Evolutionary conservation across 768 basidiomycete genomes (phyloP), one percentile per base, ranked within the genome.

Genomic region (Kwoniella dendrophila): DNA sequence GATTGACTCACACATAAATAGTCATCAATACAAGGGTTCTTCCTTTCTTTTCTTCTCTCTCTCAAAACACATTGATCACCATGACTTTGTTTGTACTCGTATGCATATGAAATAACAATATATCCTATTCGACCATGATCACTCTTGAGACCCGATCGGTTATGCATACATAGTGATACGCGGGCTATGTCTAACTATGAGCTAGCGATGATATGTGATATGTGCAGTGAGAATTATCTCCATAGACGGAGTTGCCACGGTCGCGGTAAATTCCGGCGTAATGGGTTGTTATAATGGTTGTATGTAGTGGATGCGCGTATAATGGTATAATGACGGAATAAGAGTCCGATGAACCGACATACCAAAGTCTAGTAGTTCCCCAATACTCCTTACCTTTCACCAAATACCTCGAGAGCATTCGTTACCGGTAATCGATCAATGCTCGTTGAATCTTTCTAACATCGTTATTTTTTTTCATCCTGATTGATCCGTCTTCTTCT

Each of bases 81-180:
- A 18, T 40, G 18, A 33, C 38, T 40, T 38, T 54, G 53, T 54
- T 43, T 54, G 53, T 54, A 54, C 53, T 54, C 53, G 53, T 54
- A 54, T 54, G 53, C 53, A 54, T 51, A 51, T 54, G 53, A 54
- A 24, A 54, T 54, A 18, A 54, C 34, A 49, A 49, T n/a, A 24
- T 26, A 8, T 30, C 16, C 8, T 18, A 38, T 38, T 8, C 36
- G 36, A 38, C 18, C 11, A 43, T 20, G 41, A 43, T 43, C 6
- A 43, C 41, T 14, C 7, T 8, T 43, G 18, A 6, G 41, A n/a
- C n/a, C n/a, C n/a, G n/a, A n/a, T n/a, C n/a, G n/a, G n/a, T n/a
- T n/a, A n/a, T n/a, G n/a, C n/a, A n/a, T n/a, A n/a, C n/a, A n/a
- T n/a, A n/a, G n/a, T n/a, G n/a, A n/a, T n/a, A n/a, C n/a, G n/a